Evolutionary conservation across 129 eudicot species (phyloP).

Genomic region (Lactuca saligna): DNA sequence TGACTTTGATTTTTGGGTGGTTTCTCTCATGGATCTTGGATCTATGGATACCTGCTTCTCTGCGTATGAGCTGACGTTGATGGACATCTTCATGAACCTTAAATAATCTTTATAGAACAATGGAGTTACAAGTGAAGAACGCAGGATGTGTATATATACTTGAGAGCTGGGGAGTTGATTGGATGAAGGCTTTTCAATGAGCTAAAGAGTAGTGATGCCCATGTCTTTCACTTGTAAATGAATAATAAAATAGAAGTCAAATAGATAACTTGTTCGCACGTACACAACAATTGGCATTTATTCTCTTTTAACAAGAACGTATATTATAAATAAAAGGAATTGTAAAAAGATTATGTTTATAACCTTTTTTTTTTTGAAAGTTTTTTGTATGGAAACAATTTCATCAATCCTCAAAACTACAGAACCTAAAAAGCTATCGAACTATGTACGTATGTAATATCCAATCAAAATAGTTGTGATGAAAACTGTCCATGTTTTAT

Average conservation of each 20-base stretch:
- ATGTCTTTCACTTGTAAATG: conserved; percentile 25
- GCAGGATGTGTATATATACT: background rate
- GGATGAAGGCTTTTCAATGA: conserved; percentile 8
- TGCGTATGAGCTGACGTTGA: conserved; percentile 34
- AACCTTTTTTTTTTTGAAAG: background rate
- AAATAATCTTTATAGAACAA: background rate
- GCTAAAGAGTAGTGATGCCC: conserved; percentile 33
- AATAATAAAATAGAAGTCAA: conserved; percentile 22
- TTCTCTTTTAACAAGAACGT: conserved; percentile 11
- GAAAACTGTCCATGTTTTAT: too few species aligned
- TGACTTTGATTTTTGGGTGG: conserved; percentile 7
- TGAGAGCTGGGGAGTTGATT: background rate
- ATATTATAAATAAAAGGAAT: background rate
- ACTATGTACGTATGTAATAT: too few species aligned
- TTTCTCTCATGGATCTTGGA: conserved; percentile 50
- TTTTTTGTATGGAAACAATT: background rate
- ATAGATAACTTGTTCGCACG: conserved; percentile 35
- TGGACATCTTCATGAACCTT: conserved; percentile 25
- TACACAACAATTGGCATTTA: conserved; percentile 10
- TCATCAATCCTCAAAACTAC: too few species aligned
- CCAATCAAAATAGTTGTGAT: too few species aligned
- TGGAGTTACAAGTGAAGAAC: conserved; percentile 13
- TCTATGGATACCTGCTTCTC: conserved; percentile 73
- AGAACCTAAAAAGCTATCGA: too few species aligned
- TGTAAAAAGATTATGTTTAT: background rate